These are phyloP conservation scores for Nakazawaea ishiwadae DNA, from an alignment of 805 yeast species.

Conservation along the genomic window DNA sequence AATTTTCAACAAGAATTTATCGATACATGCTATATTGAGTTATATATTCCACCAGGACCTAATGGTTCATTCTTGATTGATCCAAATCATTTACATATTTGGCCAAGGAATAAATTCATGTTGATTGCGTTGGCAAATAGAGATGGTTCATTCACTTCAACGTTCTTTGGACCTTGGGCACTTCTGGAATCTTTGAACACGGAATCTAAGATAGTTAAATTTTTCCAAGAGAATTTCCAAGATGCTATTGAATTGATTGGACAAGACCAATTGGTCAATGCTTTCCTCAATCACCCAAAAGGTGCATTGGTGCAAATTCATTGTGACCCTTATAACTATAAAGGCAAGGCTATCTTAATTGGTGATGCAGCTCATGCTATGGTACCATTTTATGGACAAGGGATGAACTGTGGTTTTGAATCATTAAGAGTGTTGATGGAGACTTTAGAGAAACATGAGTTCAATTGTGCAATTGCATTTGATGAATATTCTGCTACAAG, in stretches of 20 bases:
- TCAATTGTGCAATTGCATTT: conserved; percentile 46
- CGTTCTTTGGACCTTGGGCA: conserved; percentile 80
- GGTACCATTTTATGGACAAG: conserved; percentile 99
- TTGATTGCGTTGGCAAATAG: conserved; percentile 81
- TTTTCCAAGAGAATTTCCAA: conserved; percentile 60
- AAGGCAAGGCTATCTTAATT: conserved; percentile 59
- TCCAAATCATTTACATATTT: conserved; percentile 81
- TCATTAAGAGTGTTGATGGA: conserved; percentile 70
- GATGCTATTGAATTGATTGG: conserved; percentile 76
- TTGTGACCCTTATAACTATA: conserved; percentile 63
- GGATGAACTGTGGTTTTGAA: conserved; percentile 95
- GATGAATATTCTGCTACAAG: conserved; percentile 49
- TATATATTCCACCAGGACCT: conserved; percentile 61
- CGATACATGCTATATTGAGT: conserved; percentile 79
- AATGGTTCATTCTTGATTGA: conserved; percentile 44
- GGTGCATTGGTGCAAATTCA: conserved; percentile 75
- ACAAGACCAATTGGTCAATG: conserved; percentile 40
- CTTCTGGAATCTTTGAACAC: conserved; percentile 49
- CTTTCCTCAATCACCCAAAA: conserved; percentile 57
- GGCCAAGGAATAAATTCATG: conserved; percentile 90
- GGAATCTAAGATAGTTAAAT: conserved; percentile 34
- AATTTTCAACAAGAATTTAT: conserved; percentile 72
- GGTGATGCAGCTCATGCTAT: conserved; percentile 96
- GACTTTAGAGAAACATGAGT: conserved; percentile 32
- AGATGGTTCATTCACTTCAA: conserved; percentile 85